Conservation (phyloP, 768 basidiomycete genomes). For the Sistotremastrum niveocremeum region DNA sequence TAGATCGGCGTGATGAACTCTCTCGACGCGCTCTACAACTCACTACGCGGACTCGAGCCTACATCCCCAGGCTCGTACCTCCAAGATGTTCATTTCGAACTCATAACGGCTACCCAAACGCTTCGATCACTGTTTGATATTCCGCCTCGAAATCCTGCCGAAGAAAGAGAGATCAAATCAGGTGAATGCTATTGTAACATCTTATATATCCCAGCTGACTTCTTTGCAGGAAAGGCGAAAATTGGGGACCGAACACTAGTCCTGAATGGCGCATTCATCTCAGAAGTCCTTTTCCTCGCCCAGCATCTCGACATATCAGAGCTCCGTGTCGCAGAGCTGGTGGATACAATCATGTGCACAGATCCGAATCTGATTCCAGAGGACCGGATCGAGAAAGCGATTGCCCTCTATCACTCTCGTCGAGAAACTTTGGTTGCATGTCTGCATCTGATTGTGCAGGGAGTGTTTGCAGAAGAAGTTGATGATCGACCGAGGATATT, state of each 20-base stretch:
- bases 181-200: conserved; percentile 24
- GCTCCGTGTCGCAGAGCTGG: conserved; percentile 56
- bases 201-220: conserved; percentile 2
- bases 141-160: conserved; percentile 43
- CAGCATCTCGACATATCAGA: conserved; percentile 76
- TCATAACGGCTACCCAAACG: conserved; percentile 22
- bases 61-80: no score
- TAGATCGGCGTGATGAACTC: no score
- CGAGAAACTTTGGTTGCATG: conserved; percentile 62
- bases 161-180: conserved; percentile 60
- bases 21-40: no score
- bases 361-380: conserved; percentile 52
- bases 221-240: conserved; percentile 44
- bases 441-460: conserved; percentile 54
- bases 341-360: conserved; percentile 47
- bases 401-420: conserved; percentile 55
- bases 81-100: conserved; percentile 13
- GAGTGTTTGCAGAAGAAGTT: conserved; percentile 34
- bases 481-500: conserved; percentile 37
- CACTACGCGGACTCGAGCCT: no score
- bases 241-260: conserved; percentile 55
- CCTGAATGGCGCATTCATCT: conserved; percentile 68
- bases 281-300: conserved; percentile 65
- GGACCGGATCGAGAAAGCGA: conserved; percentile 46
- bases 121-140: conserved; percentile 54